A percentile compares a stretch with the other conserved stretches of the same genome.
Conservation (phyloP, 2,329 filamentous ascomycete genomes). For the Hymenoscyphus occultus region DNA sequence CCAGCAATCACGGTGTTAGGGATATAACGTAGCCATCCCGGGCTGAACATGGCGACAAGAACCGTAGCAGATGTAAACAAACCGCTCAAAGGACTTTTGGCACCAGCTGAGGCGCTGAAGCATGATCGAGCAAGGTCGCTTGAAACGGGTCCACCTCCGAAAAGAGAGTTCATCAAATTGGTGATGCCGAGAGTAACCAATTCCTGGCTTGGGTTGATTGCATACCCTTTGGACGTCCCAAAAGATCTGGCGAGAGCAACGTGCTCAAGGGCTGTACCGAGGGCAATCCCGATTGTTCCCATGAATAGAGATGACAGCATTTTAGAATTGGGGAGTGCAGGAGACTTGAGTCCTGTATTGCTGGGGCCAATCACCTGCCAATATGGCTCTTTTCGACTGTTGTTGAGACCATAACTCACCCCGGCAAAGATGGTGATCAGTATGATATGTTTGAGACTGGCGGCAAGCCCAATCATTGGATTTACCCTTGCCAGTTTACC, state of each 20-base stretch:
- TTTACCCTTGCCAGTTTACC: slow-evolving; percentile 56
- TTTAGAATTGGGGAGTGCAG: slow-evolving; percentile 44
- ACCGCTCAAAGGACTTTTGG: slow-evolving; percentile 58
- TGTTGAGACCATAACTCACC: slow-evolving; percentile 68
- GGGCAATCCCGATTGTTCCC: slow-evolving; percentile 56
- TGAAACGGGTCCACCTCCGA: slow-evolving; percentile 59
- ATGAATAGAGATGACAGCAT: slow-evolving; percentile 53
- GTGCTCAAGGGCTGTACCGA: slow-evolving; percentile 50
- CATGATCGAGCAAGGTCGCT: slow-evolving; percentile 62
- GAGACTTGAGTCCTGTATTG: slow-evolving; percentile 51
- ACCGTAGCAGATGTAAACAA: slow-evolving; percentile 59
- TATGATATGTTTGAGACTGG: slow-evolving; percentile 87
- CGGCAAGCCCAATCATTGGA: slow-evolving; percentile 55
- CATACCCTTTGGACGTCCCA: slow-evolving; percentile 58
- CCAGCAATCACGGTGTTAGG: slow-evolving; percentile 61
- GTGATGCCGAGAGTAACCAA: slow-evolving; percentile 59
- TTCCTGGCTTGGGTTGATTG: slow-evolving; percentile 61
- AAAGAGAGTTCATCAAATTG: slow-evolving; percentile 63
- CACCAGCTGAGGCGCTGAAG: slow-evolving; percentile 61
- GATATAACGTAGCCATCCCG: slow-evolving; percentile 63
- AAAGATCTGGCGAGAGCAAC: slow-evolving; percentile 63
- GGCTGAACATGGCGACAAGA: slow-evolving; percentile 58
- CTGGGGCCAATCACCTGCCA: slow-evolving; percentile 51
- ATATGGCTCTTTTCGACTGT: slow-evolving; percentile 42
- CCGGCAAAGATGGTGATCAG: slow-evolving; percentile 90